Evolutionary conservation across 768 basidiomycete genomes (phyloP).

Genomic region (Tulasnella calospora): DNA sequence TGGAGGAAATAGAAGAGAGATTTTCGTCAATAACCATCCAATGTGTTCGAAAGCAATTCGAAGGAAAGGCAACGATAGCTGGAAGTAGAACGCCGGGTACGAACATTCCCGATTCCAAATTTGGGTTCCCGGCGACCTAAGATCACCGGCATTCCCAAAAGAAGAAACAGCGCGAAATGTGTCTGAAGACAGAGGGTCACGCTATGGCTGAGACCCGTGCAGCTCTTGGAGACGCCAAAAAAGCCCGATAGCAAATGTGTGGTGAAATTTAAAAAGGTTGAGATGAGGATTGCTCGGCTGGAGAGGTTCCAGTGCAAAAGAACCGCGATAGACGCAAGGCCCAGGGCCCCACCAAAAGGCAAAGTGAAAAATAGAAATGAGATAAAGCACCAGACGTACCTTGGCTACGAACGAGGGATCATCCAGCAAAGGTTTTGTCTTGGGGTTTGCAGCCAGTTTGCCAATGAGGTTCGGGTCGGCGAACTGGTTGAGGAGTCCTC

Average conservation of each 20-base stretch:
- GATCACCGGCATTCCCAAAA: not conserved
- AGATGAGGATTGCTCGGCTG: not conserved
- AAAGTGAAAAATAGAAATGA: conserved; percentile 16
- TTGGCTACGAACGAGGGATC: conserved; percentile 79
- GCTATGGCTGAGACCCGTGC: not conserved
- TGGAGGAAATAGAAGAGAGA: not conserved
- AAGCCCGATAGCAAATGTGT: not conserved
- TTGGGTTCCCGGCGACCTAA: not conserved
- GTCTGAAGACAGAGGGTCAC: not conserved
- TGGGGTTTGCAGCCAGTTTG: conserved; percentile 82
- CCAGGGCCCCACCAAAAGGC: not conserved
- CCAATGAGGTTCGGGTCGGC: conserved; percentile 73
- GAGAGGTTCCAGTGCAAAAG: not conserved
- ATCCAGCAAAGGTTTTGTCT: conserved; percentile 74
- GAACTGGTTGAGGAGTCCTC: conserved; percentile 73
- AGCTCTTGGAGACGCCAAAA: not conserved
- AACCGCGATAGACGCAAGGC: not conserved
- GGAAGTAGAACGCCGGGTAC: not conserved
- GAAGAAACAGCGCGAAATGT: not conserved
- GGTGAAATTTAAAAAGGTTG: not conserved
- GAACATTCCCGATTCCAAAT: not conserved
- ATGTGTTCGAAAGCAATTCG: not conserved
- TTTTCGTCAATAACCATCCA: not conserved
- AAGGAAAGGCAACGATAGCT: not conserved
- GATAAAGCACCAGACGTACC: conserved; percentile 36